Conservation (phyloP, 1,284 basidiomycete species). For the Pseudozyma sp. region DNA sequence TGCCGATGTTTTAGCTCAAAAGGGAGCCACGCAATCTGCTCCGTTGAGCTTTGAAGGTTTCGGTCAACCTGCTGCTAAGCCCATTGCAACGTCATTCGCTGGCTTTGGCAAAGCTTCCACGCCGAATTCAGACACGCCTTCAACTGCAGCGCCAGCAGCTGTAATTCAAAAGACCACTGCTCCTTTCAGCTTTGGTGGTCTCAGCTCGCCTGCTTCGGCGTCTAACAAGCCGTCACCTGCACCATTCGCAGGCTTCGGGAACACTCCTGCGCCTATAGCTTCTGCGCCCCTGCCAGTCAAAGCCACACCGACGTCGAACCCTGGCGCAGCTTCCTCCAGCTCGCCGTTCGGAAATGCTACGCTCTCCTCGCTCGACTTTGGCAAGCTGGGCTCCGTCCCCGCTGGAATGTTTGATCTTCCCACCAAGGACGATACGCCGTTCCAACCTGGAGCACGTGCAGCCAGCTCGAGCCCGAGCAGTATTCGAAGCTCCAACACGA, state of each 20-base stretch:
- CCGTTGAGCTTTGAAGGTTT: conserved; percentile 12
- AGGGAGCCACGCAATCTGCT: conserved; percentile 3
- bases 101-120: background rate
- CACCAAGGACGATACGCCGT: conserved; percentile 22
- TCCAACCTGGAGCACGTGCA: conserved; percentile 42
- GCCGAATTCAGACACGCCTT: background rate
- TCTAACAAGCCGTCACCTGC: conserved; percentile 11
- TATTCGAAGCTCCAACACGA: conserved; percentile 13
- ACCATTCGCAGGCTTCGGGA: conserved; percentile 16
- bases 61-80: conserved; percentile 3
- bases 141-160: background rate
- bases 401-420: conserved; percentile 46
- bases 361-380: conserved; percentile 26
- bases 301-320: conserved; percentile 3
- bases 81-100: background rate
- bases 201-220: conserved; percentile 5
- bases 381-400: conserved; percentile 29
- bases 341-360: conserved; percentile 26
- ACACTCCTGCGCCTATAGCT: conserved; percentile 4
- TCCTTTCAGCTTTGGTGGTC: conserved; percentile 12
- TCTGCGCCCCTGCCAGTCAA: conserved; percentile 8
- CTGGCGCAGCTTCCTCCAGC: conserved; percentile 5
- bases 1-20: background rate
- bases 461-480: conserved; percentile 34
- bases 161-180: background rate